These are phyloP conservation scores for Sanghuangporus baumii DNA, from an alignment of 1,284 basidiomycete species.

Conservation along the genomic window DNA sequence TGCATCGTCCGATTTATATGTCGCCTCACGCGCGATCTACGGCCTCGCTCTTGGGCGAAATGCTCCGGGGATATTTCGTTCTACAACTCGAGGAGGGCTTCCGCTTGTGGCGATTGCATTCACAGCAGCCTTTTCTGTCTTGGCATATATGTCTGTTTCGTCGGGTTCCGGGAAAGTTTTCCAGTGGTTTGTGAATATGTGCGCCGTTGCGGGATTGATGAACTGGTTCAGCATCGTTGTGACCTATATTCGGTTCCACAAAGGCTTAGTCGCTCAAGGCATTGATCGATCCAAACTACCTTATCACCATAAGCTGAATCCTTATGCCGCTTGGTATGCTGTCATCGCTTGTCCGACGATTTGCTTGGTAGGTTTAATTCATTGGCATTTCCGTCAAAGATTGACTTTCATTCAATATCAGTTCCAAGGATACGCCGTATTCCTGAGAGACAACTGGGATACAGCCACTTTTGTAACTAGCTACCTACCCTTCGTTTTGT, in stretches of 20 bases:
- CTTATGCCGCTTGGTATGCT: slow-evolving; percentile 42
- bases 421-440: slow-evolving; percentile 74
- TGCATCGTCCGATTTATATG: slow-evolving; percentile 70
- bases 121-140: slow-evolving; percentile 59
- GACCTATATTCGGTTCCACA: slow-evolving; percentile 42
- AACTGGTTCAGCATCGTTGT: slow-evolving; percentile 67
- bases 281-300: slow-evolving; percentile 35
- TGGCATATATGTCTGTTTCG: slow-evolving; percentile 69
- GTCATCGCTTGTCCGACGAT: slow-evolving; percentile 51
- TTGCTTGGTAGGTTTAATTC: slow-evolving; percentile 54
- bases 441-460: slow-evolving; percentile 61
- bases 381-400: not conserved
- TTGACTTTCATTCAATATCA: slow-evolving; percentile 23
- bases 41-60: slow-evolving; percentile 69
- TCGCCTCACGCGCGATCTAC: not conserved
- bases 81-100: slow-evolving; percentile 64
- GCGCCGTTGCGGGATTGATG: slow-evolving; percentile 57
- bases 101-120: slow-evolving; percentile 69
- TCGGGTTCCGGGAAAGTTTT: slow-evolving; percentile 65
- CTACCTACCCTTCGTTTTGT: slow-evolving; percentile 73
- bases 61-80: slow-evolving; percentile 71
- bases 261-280: slow-evolving; percentile 39
- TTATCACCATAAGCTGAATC: slow-evolving; percentile 29
- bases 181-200: slow-evolving; percentile 75
- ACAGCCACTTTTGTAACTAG: slow-evolving; percentile 65